Evolutionary conservation across 2,329 filamentous ascomycete genomes (phyloP), one percentile per base, ranked within the genome.

Genomic region (Xylaria digitata): DNA sequence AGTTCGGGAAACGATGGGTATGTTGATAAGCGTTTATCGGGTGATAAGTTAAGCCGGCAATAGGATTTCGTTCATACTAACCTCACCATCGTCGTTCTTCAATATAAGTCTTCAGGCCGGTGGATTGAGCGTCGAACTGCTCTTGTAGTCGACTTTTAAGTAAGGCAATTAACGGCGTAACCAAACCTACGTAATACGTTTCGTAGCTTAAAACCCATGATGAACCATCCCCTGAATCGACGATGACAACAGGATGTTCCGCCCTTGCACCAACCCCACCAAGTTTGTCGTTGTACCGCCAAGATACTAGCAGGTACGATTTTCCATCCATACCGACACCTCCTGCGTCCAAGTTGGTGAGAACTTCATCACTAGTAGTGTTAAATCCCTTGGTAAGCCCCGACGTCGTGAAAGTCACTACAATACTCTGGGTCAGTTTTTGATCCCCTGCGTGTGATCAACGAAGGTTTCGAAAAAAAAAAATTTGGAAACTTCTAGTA

Each of bases 171-270:
- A 50, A 30, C 5, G 59, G 63, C 6, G 71, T 73, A 7, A 61
- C 17, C 43, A 70, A 62, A 5, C 70, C 72, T 6, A 67, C 49
- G 49, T 75, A 76, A 48, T 74, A 76, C 19, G 74, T 75, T 64
- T 75, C 75, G 53, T 74, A 76, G 19, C 73, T 75, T 9, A 76
- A 55, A 46, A 74, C 72, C 37, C 70, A 64, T 6, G 75, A 75
- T 15, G 68, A 67, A 2, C 68, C 70, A 26, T 71, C 57, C 2
- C 70, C 73, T n/a, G 66, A 30, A 13, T 70, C 68, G 19, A 73
- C 66, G 19, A 76, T 64, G 15, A 76, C 70, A 21, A 68, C 72
- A 0, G 74, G 71, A 50, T 75, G 74, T 55, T 76, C 74, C 1
- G 73, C 73, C 6, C 69, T 57, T 19, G 66, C 46, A 17, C 67